Evolutionary conservation across 371 early-diverging fungal genomes (phyloP), one percentile per base, ranked within the genome.

Genomic region (Quaeritorhiza haematococci): DNA sequence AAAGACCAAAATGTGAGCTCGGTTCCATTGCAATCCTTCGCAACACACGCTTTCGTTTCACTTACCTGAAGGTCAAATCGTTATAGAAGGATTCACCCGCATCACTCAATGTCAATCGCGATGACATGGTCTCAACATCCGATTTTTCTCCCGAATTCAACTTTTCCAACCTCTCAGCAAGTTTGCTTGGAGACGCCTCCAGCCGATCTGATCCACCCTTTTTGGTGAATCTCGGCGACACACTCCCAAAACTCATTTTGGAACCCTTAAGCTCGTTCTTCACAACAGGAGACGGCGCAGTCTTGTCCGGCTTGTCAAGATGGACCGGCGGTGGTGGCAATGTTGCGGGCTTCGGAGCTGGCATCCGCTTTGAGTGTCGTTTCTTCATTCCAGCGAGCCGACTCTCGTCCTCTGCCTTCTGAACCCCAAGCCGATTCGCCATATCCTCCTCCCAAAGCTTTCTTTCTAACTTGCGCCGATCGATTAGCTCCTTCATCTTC

Each of bases 341-440:
- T 33, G 46, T 58, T 29, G 15, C 47, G n/a, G 52, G 62, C 23
- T 13, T 32, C 26, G 3, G 21, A 28, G 7, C 30, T 53, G 30
- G 46, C 23, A 17, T 45, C 46, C 10, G 46, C 10, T 45, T 45
- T 45, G 21, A n/a, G 13, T 10, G 33, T 58, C 57, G 35, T 34
- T 63, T 71, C 59, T 62, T 69, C 35, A 68, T 66, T 53, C 54
- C 65, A 7, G 48, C 59, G 29, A 70, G 58, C 43, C 56, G 34
- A 34, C 52, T 43, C 32, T 78, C 76, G 26, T 81, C 82, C 42
- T 75, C 76, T 6, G 58, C 66, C 46, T 74, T 76, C 8, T 74
- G 55, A 24, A 78, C 77, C 17, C 71, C 71, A 3, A 68, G 24
- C 45, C 66, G 49, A 5, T 63, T 17, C 1, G 69, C 65, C 17